These are phyloP conservation scores for Vigna trinervia DNA, from an alignment of 306 rosid species.

Conservation along the genomic window DNA sequence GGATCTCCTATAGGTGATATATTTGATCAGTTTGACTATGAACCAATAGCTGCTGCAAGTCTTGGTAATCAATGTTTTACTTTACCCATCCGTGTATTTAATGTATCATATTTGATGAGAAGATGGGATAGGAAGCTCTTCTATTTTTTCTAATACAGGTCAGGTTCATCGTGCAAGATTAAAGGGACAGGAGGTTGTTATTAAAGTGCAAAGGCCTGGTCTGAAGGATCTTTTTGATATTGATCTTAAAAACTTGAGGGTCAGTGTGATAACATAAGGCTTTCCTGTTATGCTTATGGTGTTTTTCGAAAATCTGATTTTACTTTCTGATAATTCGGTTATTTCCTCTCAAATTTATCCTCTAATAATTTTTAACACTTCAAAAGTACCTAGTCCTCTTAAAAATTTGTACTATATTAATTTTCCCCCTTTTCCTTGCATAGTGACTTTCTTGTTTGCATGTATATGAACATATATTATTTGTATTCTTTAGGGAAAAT, in stretches of 20 bases:
- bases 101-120: conserved; percentile 28
- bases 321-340: conserved; percentile 17
- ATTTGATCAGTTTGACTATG: conserved; percentile 90
- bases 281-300: conserved; percentile 29
- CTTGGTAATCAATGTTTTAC: conserved; percentile 72
- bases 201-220: conserved; percentile 99
- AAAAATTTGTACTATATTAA: conserved; percentile 17
- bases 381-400: conserved; percentile 27
- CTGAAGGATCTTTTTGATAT: conserved; percentile 95
- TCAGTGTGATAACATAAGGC: conserved; percentile 53
- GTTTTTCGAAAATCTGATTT: conserved; percentile 32
- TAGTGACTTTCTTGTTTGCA: conserved; percentile 7
- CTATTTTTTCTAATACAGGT: conserved; percentile 58
- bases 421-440: conserved; percentile 12
- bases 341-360: conserved; percentile 19
- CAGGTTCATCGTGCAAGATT: conserved; percentile 98
- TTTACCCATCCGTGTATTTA: conserved; percentile 33
- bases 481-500: conserved; percentile 3
- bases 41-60: conserved; percentile 99
- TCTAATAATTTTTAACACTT: conserved; percentile 6
- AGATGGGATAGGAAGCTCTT: conserved; percentile 34
- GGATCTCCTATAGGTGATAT: conserved; percentile 73
- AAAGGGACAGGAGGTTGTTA: conserved; percentile 85
- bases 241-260: conserved; percentile 99
- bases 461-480: conserved; percentile 13